Percentiles rank a stretch among this genome's conserved stretches.
Conservation (phyloP, 495 filamentous ascomycete genomes). For the Penicillium cosmopolitanum region DNA sequence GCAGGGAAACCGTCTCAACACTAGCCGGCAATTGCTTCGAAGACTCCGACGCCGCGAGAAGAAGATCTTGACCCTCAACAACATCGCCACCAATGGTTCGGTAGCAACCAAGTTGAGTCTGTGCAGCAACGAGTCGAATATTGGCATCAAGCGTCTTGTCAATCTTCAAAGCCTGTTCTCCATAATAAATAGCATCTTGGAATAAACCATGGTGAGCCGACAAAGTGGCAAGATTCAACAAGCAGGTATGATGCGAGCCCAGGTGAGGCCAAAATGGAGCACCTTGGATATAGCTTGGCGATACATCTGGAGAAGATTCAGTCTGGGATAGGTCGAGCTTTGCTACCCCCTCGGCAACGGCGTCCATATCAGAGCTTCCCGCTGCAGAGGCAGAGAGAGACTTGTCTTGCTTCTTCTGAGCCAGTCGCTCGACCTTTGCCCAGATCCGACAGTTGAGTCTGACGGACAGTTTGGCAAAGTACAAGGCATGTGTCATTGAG, state of each 20-base stretch:
- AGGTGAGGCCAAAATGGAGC: slow-evolving; percentile 83
- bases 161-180: slow-evolving; percentile 80
- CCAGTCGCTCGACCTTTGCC: slow-evolving; percentile 63
- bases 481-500: slow-evolving; percentile 64
- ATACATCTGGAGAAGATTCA: slow-evolving; percentile 25
- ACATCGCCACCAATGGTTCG: slow-evolving; percentile 65
- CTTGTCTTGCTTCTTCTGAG: slow-evolving; percentile 42
- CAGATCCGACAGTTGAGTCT: slow-evolving; percentile 70
- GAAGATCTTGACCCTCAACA: slow-evolving; percentile 62
- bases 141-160: slow-evolving; percentile 68
- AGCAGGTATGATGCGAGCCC: slow-evolving; percentile 66
- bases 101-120: slow-evolving; percentile 64
- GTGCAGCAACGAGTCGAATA: slow-evolving; percentile 54
- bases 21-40: slow-evolving; percentile 44
- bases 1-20: slow-evolving; percentile 50
- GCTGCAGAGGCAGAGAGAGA: slow-evolving; percentile 18
- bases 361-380: slow-evolving; percentile 40
- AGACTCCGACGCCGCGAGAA: slow-evolving; percentile 52
- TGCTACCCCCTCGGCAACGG: slow-evolving; percentile 47
- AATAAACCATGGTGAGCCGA: slow-evolving; percentile 85
- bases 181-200: slow-evolving; percentile 87
- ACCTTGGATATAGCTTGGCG: slow-evolving; percentile 49
- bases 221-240: slow-evolving; percentile 71
- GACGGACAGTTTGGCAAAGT: slow-evolving; percentile 67
- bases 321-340: slow-evolving; percentile 45